Conservation (phyloP, 208 protist genomes). For the Trichomonas gallinae region DNA sequence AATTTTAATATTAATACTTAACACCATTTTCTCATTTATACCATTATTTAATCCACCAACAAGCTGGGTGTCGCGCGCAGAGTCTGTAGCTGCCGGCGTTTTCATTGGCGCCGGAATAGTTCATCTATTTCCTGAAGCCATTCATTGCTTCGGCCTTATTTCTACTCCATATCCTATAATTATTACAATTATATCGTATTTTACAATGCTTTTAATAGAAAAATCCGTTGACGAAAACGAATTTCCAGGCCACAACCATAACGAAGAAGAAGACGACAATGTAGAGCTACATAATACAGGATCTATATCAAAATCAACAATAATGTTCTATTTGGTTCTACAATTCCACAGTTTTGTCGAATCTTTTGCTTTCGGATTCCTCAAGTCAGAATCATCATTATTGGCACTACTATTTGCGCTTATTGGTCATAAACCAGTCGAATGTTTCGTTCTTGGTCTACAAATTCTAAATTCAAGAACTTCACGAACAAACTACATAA, state of each 20-base stretch:
- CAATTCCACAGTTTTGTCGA: neutral
- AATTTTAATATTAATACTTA: neutral
- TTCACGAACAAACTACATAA: neutral
- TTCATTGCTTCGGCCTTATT: neutral
- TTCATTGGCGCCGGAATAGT: neutral
- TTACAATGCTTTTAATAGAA: neutral
- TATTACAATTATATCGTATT: neutral
- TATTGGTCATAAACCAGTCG: constrained; percentile 2
- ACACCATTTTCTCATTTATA: neutral
- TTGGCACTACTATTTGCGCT: neutral
- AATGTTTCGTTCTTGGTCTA: neutral
- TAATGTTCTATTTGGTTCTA: neutral
- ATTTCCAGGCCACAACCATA: neutral
- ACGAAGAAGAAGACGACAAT: neutral
- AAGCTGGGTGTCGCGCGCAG: neutral
- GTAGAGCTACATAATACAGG: neutral
- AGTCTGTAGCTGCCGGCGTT: neutral
- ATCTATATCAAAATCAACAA: neutral
- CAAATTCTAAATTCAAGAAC: neutral
- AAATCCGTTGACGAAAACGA: neutral
- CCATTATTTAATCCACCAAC: neutral
- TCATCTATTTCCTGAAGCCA: neutral
- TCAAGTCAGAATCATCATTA: neutral
- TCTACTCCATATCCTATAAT: neutral
- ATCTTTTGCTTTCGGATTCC: neutral